Evolutionary conservation across 768 basidiomycete genomes (phyloP).

Genomic region (Rhizopogon vinicolor): DNA sequence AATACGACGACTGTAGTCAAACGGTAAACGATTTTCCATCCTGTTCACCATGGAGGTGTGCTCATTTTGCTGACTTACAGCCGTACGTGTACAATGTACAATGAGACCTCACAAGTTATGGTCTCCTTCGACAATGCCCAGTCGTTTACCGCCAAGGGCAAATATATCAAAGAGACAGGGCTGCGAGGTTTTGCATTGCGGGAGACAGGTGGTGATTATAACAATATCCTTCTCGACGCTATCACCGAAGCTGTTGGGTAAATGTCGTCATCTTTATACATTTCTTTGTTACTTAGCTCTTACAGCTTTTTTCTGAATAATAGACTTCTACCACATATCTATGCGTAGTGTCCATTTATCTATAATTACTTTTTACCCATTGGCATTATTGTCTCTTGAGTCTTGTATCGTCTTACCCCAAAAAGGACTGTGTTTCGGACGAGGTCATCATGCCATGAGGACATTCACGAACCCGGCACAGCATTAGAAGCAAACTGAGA

Average conservation of each 20-base stretch:
- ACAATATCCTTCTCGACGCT: constrained; percentile 58
- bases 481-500: too few species aligned
- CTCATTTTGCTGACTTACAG: constrained; percentile 30
- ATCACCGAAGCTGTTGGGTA: constrained; percentile 36
- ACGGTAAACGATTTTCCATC: constrained; percentile 43
- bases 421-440: too few species aligned
- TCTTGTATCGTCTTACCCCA: too few species aligned
- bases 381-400: too few species aligned
- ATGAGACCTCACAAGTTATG: constrained; percentile 48
- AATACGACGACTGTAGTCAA: constrained; percentile 64
- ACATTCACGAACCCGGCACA: too few species aligned
- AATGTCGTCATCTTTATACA: constrained; percentile 34
- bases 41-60: background rate
- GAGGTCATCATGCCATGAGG: too few species aligned
- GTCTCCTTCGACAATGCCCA: constrained; percentile 60
- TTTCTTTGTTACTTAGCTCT: background rate
- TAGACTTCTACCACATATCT: background rate
- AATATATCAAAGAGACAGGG: constrained; percentile 46
- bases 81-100: constrained; percentile 73
- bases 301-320: too few species aligned
- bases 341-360: constrained; percentile 2
- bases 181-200: constrained; percentile 69
- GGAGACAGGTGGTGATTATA: constrained; percentile 64
- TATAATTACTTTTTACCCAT: too few species aligned
- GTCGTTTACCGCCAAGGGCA: constrained; percentile 59